Evolutionary conservation across 305 asterid genomes (phyloP), one percentile per base, ranked within the genome.

Genomic region (Fraxinus ornus): DNA sequence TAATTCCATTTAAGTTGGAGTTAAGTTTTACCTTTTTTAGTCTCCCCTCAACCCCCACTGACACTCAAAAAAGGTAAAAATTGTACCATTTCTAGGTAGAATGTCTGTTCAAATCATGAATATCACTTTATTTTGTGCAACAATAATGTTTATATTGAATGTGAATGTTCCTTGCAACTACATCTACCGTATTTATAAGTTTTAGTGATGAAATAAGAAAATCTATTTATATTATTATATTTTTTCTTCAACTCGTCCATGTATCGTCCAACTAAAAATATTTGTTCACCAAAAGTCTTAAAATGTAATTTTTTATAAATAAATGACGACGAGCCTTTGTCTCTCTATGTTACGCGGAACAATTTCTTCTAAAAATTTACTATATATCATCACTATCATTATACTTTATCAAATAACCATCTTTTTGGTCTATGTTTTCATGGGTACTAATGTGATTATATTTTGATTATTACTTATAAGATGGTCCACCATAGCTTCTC

Each of bases 401-500:
- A 36, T 36, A 52, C 21, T 19, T 57, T 7, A 1, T 60, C 28
- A 4, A 19, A 0, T 60, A n/a, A 12, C 1, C 9, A 21, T n/a
- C 5, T 21, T 60, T 60, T 19, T 60, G 9, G 1, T 3, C 28
- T 5, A 60, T 0, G 8, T n/a, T 21, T 4, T 7, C 70, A 60
- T 21, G 70, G 70, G 12, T 62, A 62, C 12, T 62, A 21, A 62
- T 21, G 3, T 62, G 13, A 2, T 62, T 19, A 22, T 7, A 21
- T 1, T 62, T 19, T 62, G 28, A 62, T 62, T 62, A 22, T 22
- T 22, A 62, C n/a, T 9, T 75, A 2, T 8, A 32, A 87, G 91
- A 73, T 89, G 91, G 91, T 86, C 91, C 0, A 84, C 90, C 32
- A 87, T 89, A 35, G 90, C 90, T 0, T 60, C 88, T 49, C 86